Percentiles rank a stretch among this genome's conserved stretches.
Conservation (phyloP, 192 early-diverging fungal genomes). For the Backusella sp. region DNA sequence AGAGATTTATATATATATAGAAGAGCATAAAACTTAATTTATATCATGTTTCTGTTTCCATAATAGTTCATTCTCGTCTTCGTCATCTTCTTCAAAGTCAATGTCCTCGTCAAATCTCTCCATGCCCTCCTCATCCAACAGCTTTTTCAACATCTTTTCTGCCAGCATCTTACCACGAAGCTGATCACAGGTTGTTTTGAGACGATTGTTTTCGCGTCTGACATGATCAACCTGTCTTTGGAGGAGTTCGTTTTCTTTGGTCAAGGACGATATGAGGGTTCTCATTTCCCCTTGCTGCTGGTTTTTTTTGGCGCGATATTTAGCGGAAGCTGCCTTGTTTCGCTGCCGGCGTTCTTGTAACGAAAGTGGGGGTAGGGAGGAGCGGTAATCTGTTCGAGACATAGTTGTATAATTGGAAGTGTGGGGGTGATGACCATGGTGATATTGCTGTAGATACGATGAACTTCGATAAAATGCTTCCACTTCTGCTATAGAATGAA, state of each 20-base stretch:
- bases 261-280: slow-evolving; percentile 32
- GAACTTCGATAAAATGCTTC: not conserved
- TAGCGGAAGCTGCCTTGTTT: slow-evolving; percentile 58
- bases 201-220: slow-evolving; percentile 38
- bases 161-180: slow-evolving; percentile 48
- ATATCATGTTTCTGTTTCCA: not conserved
- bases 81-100: slow-evolving; percentile 15
- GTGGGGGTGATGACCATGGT: not conserved
- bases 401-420: not conserved
- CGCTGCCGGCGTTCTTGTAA: slow-evolving; percentile 49
- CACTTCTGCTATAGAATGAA: not conserved
- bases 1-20: not conserved
- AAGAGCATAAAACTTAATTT: not conserved
- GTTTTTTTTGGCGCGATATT: slow-evolving; percentile 58
- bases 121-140: not conserved
- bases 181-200: slow-evolving; percentile 45
- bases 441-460: not conserved
- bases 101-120: slow-evolving; percentile 15
- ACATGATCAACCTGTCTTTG: slow-evolving; percentile 44
- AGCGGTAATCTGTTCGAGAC: not conserved
- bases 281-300: slow-evolving; percentile 54
- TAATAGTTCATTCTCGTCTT: not conserved
- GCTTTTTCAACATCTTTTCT: slow-evolving; percentile 42
- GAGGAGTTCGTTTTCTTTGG: slow-evolving; percentile 45
- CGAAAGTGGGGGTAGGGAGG: slow-evolving; percentile 34